phyloP scores from a whole-genome alignment of 352 stramenopile genomes.

The Plasmopara halstedii region DNA sequence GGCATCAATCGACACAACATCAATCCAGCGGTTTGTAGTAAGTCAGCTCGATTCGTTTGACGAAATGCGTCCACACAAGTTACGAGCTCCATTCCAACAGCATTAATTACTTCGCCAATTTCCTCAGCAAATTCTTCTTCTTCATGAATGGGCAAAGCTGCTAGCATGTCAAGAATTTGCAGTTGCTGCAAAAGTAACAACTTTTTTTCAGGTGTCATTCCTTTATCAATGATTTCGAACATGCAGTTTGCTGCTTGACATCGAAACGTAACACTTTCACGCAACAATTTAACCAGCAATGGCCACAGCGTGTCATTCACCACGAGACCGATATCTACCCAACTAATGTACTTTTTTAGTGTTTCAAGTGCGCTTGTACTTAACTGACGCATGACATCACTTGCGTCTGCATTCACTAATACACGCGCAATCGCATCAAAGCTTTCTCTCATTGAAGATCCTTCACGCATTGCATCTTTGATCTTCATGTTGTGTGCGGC shows the following conservation, averaged over 20 bases:
- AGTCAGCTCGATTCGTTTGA: conserved; percentile 33
- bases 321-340: conserved; percentile 78
- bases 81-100: conserved; percentile 69
- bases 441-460: conserved; percentile 59
- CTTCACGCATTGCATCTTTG: conserved; percentile 84
- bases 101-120: conserved; percentile 78
- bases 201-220: conserved; percentile 80
- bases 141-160: conserved; percentile 50
- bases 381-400: conserved; percentile 58
- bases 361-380: conserved; percentile 63
- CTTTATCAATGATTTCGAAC: conserved; percentile 84
- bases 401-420: conserved; percentile 62
- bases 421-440: conserved; percentile 83
- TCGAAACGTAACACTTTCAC: conserved; percentile 44
- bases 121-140: conserved; percentile 80
- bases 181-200: conserved; percentile 65
- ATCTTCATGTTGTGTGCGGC: conserved; percentile 75
- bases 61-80: conserved; percentile 76
- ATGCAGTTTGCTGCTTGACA: conserved; percentile 74
- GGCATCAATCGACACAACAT: conserved; percentile 73
- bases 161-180: conserved; percentile 55
- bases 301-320: conserved; percentile 80
- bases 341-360: conserved; percentile 81
- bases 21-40: conserved; percentile 42
- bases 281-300: conserved; percentile 63